Evolutionary conservation across 1,284 basidiomycete genomes (phyloP), one percentile per base, ranked within the genome.

Genomic region (Microbotryum intermedium): DNA sequence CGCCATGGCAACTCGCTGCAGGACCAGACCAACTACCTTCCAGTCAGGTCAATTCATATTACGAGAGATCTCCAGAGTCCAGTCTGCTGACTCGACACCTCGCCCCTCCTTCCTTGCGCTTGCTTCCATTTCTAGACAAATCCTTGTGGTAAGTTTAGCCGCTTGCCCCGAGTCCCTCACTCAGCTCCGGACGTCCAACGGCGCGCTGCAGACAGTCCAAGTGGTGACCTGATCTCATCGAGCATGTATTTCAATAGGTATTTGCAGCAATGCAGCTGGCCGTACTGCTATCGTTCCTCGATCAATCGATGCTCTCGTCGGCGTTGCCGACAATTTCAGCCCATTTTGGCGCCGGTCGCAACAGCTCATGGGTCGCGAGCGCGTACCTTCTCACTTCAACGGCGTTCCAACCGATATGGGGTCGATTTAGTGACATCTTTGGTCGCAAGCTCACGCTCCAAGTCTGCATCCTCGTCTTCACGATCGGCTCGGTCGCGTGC

Each of bases 21-120:
- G 6, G 87, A 88, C 74, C 86, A 88, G 73, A 88, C 86, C 18
- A 87, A 87, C 69, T 78, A 87, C 23, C 78, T 88, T 6, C 87
- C 86, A 0, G 80, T 82, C 71, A 80, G 77, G 63, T 84, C 83
- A 69, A 78, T 87, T 45, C 73, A 86, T 20, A 76, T 82, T 11
- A 80, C 85, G 8, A 85, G 87, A 65, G 70, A n/a, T n/a, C 13
- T 2, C 18, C 3, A 16, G 1, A 26, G 26, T 18, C 28, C 9
- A 45, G 39, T 9, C 45, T 18, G 46, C 29, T n/a, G 44, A 29
- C 25, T 74, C 74, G 73, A 74, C 52, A 66, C 72, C 69, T 20
- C 18, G 29, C 5, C 16, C 20, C 50, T 8, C 20, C 11, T 16
- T 23, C 28, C 13, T 8, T 50, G 3, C 47, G 28, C 21, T 6